Evolutionary conservation across 2,329 filamentous ascomycete species (phyloP).

Genomic region (Bipolaris bicolor): DNA sequence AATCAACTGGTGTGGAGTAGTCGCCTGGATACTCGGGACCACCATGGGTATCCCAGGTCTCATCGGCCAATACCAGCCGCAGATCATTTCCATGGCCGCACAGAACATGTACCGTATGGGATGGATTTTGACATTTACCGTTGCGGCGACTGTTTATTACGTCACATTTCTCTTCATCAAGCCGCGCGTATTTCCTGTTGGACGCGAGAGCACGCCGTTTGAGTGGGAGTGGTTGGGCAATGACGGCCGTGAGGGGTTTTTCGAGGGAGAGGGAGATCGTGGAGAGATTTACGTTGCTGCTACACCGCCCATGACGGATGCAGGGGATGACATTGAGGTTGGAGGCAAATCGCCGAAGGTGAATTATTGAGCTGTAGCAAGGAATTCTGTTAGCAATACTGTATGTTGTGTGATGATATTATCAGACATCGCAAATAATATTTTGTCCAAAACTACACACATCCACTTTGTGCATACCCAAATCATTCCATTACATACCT

Average conservation of each 20-base stretch:
- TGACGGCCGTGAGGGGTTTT: conserved; percentile 37
- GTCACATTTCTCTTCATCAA: conserved; percentile 25
- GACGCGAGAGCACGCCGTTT: conserved; percentile 24
- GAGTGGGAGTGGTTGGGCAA: conserved; percentile 35
- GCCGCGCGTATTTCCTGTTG: conserved; percentile 25
- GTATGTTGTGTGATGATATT: no score
- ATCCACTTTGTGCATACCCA: neutral
- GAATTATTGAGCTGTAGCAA: conserved; percentile 1
- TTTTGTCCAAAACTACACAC: neutral
- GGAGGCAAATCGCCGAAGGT: conserved; percentile 19
- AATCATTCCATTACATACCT: neutral
- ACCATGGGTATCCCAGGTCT: conserved; percentile 46
- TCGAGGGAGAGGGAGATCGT: conserved; percentile 33
- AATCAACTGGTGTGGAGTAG: conserved; percentile 42
- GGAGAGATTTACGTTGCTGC: conserved; percentile 18
- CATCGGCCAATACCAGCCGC: conserved; percentile 38
- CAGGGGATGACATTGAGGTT: conserved; percentile 17
- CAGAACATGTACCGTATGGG: conserved; percentile 48
- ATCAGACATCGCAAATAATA: no score
- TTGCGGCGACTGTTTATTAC: conserved; percentile 38
- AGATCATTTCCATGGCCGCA: conserved; percentile 39
- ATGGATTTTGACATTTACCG: conserved; percentile 43
- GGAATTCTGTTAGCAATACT: neutral
- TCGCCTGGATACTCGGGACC: conserved; percentile 39
- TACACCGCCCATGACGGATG: conserved; percentile 22